Evolutionary conservation across 2,329 filamentous ascomycete genomes (phyloP).

Genomic region (Epicoccum nigrum): DNA sequence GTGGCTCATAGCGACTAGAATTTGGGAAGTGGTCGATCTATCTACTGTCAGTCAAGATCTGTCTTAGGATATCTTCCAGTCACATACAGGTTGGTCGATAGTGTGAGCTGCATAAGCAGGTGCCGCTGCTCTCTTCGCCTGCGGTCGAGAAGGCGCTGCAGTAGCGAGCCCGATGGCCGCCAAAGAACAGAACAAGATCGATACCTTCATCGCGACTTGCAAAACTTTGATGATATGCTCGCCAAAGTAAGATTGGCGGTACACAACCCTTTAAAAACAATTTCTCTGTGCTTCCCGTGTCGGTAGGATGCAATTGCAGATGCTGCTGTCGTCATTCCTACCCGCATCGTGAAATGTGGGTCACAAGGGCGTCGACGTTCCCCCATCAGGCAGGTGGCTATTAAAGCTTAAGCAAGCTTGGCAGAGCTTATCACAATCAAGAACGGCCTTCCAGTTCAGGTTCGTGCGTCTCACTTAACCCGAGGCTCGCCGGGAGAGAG

Average conservation of each 20-base stretch:
- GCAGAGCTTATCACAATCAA: constrained; percentile 24
- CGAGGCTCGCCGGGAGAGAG: too few species aligned
- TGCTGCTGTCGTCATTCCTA: constrained; percentile 16
- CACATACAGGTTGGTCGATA: constrained; percentile 33
- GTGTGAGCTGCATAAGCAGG: constrained; percentile 30
- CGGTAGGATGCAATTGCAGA: constrained; percentile 1
- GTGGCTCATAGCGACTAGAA: constrained; percentile 49
- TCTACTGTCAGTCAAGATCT: not conserved
- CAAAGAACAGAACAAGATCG: constrained; percentile 11
- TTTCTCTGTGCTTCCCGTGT: not conserved
- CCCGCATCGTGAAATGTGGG: constrained; percentile 16
- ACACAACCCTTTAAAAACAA: constrained; percentile 1
- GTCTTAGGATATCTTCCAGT: not conserved
- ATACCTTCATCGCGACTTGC: constrained; percentile 16
- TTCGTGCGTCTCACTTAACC: not conserved
- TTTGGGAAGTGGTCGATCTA: constrained; percentile 57
- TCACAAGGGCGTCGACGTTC: constrained; percentile 11
- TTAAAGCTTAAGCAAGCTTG: constrained; percentile 25
- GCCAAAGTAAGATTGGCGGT: not conserved
- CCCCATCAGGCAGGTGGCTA: constrained; percentile 20
- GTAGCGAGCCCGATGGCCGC: constrained; percentile 9
- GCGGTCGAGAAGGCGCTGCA: constrained; percentile 5
- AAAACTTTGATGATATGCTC: not conserved
- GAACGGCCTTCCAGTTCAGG: not conserved
- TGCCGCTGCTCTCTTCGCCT: constrained; percentile 20